Evolutionary conservation across 2,329 filamentous ascomycete genomes (phyloP).

Genomic region (Arthrocladium fulminans): DNA sequence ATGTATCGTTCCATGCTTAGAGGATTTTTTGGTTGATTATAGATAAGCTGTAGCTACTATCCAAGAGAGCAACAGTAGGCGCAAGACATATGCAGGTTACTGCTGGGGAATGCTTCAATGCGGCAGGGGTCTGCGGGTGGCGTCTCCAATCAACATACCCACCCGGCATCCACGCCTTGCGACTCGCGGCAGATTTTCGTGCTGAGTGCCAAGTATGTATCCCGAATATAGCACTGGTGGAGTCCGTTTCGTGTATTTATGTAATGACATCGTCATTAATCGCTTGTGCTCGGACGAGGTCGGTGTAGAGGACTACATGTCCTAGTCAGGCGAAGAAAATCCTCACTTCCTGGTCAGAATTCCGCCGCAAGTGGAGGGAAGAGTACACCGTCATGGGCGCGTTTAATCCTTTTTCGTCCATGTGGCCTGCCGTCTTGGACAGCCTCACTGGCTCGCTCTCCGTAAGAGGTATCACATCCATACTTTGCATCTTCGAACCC

Average conservation of each 20-base stretch:
- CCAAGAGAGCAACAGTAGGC: not conserved
- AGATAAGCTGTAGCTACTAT: not conserved
- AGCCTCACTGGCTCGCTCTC: conserved; percentile 37
- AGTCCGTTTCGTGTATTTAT: not conserved
- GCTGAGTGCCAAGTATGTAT: not conserved
- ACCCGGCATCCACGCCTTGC: conserved; percentile 2
- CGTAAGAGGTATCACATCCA: conserved; percentile 63
- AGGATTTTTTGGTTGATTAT: not conserved
- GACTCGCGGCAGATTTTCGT: not conserved
- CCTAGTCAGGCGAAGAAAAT: not conserved
- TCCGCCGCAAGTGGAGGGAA: conserved; percentile 41
- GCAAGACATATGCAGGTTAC: conserved; percentile 2
- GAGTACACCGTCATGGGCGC: conserved; percentile 35
- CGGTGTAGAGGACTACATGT: not conserved
- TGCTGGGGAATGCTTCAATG: conserved; percentile 4
- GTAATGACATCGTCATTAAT: conserved; percentile 1
- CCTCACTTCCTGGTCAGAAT: conserved; percentile 3
- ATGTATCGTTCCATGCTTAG: not conserved
- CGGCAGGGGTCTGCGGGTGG: not conserved
- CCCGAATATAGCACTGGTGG: no score
- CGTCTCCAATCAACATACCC: not conserved
- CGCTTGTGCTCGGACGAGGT: conserved; percentile 3
- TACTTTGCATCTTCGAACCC: conserved; percentile 53
- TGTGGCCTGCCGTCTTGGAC: conserved; percentile 11
- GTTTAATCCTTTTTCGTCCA: conserved; percentile 20